phyloP scores from a whole-genome alignment of 2,329 filamentous ascomycete species.

The Fusarium tupiense region DNA sequence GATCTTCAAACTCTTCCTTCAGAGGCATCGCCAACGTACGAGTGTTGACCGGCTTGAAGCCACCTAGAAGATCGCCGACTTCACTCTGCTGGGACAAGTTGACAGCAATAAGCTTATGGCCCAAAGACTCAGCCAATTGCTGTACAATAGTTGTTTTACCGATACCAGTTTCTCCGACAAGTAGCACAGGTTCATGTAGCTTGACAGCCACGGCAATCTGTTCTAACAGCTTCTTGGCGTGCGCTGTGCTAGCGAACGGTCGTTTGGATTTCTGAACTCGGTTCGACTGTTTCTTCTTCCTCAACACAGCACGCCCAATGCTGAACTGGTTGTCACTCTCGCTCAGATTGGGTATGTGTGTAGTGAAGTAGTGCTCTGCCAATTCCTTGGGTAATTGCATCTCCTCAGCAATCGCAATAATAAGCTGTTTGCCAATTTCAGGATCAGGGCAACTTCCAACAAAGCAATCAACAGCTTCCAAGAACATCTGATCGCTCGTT shows the following conservation, averaged over 20 bases:
- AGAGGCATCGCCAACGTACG: conserved; percentile 87
- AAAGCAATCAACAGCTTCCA: conserved; percentile 94
- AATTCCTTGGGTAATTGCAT: conserved; percentile 87
- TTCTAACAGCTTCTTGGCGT: conserved; percentile 86
- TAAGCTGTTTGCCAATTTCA: conserved; percentile 67
- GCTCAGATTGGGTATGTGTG: conserved; percentile 76
- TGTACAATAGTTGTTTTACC: conserved; percentile 98
- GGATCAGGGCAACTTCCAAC: conserved; percentile 79
- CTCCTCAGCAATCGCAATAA: conserved; percentile 80
- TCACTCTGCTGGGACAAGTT: conserved; percentile 99
- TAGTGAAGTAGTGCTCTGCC: conserved; percentile 78
- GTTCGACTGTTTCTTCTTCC: conserved; percentile 63
- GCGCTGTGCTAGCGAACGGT: conserved; percentile 88
- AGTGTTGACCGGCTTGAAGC: conserved; percentile 95
- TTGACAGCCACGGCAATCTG: conserved; percentile 86
- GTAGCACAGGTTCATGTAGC: conserved; percentile 85
- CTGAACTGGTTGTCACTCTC: conserved; percentile 66
- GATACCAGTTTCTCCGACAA: conserved; percentile 99
- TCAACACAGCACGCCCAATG: conserved; percentile 73
- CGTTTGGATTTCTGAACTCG: conserved; percentile 63
- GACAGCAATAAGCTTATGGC: conserved; percentile 88
- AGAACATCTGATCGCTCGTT: conserved; percentile 83
- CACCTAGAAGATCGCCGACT: conserved; percentile 92
- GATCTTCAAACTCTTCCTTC: conserved; percentile 91
- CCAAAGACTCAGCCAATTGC: conserved; percentile 84